Base-by-base conservation (phyloP, 106 monocot species). In the Narthecium ossifragum region DNA sequence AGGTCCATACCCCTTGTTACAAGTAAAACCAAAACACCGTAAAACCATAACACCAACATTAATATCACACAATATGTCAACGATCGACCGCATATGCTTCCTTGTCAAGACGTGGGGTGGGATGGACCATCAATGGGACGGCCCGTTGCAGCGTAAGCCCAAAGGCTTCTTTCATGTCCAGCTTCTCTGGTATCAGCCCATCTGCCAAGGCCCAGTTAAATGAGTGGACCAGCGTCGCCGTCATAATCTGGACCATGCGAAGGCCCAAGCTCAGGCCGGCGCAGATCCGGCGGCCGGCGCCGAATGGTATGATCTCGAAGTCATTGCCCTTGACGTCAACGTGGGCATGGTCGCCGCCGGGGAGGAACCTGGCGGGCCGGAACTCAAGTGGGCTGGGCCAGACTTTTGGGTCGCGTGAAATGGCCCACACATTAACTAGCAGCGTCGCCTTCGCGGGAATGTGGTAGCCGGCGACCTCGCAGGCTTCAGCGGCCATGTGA, bases 161-260 rank as follows among this genome's bases (percentile, higher is more conserved):
- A 36, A 41, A 77, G 8, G 71, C 58, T 46, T 77, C 76, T 18
- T 70, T 70, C 76, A 77, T 77, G 60, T 32, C 36, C 34, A 77
- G 76, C 46, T 66, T 66, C 65, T 71, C 61, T 2, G 60, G 26
- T 1, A 11, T 0, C 60, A 34, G 32, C 8, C 61, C 66, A 9
- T 30, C 66, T 30, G 70, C 56, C 33, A 77, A 29, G 6, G n/a
- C 37, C 77, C 71, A 77, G 6, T 71, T 55, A 20, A 71, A 77
- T 4, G 59, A 58, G 21, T 77, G 77, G 5, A 66, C 55, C 21
- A 77, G 54, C 6, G 66, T 71, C 14, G 71, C 71, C 6, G 55
- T 37, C 43, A 54, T 32, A 25, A 77, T 17, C 65, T 61, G 66
- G 45, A 71, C 66, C 60, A 77, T 66, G 38, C 47, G 47, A 47